Percentiles rank a stretch among this genome's conserved stretches.
Evolutionary conservation across 257 asterid genomes (phyloP).

Genomic region (Nicotiana benthamiana): DNA sequence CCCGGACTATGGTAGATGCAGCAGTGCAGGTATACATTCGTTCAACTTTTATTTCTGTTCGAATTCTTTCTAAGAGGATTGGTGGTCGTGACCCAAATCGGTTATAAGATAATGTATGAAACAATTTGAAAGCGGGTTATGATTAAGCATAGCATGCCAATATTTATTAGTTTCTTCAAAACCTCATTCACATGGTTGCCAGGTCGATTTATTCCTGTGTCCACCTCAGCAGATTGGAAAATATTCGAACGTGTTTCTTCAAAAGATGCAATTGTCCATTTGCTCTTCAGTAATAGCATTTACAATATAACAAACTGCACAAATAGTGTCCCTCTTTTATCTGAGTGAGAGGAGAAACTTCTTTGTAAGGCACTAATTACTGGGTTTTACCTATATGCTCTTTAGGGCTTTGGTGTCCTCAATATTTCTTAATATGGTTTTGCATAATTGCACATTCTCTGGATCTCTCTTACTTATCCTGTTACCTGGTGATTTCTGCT

Average conservation of each 20-base stretch:
- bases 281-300: conserved; percentile 1
- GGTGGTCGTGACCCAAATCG: neutral
- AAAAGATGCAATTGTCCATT: neutral
- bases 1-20: conserved; percentile 70
- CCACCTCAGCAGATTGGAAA: neutral
- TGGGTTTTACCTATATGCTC: neutral
- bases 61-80: neutral
- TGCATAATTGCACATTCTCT: neutral
- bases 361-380: neutral
- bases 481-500: neutral
- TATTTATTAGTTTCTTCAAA: neutral
- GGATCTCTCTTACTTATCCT: neutral
- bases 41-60: neutral
- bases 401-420: neutral
- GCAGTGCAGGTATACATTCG: conserved; percentile 64
- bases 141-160: neutral
- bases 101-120: neutral
- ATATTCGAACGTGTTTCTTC: neutral
- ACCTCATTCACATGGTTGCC: neutral
- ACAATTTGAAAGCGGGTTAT: neutral
- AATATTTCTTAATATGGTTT: neutral
- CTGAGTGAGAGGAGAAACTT: neutral
- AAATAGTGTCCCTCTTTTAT: neutral
- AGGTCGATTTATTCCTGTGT: neutral
- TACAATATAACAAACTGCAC: neutral